Percentiles rank a stretch among this genome's conserved stretches.
phyloP scores from a whole-genome alignment of 2,329 filamentous ascomycete genomes.

The Claviceps fusiformis region DNA sequence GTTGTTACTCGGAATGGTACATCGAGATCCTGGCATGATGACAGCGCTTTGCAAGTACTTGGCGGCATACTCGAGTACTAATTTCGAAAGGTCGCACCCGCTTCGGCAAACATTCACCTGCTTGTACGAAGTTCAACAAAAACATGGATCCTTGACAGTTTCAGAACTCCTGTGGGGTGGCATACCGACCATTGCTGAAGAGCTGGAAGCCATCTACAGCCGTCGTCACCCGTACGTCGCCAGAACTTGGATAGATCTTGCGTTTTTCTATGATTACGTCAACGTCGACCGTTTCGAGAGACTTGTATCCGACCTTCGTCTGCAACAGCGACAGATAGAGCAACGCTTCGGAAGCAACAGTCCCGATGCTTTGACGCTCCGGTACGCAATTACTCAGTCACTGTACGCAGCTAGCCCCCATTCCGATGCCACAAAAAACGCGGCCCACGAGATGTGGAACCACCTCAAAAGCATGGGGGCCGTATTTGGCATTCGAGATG shows the following conservation, averaged over 20 bases:
- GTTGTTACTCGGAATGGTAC: constrained; percentile 29
- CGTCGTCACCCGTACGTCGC: constrained; percentile 29
- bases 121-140: constrained; percentile 31
- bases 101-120: constrained; percentile 29
- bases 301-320: constrained; percentile 23
- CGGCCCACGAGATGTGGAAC: constrained; percentile 24
- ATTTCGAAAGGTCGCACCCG: constrained; percentile 28
- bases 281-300: constrained; percentile 23
- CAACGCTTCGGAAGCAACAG: constrained; percentile 19
- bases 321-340: constrained; percentile 22
- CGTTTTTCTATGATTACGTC: constrained; percentile 25
- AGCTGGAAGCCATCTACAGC: constrained; percentile 30
- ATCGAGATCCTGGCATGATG: constrained; percentile 30
- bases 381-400: constrained; percentile 28
- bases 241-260: constrained; percentile 28
- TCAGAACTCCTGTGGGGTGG: constrained; percentile 30
- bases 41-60: constrained; percentile 32
- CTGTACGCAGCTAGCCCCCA: constrained; percentile 22
- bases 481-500: constrained; percentile 22
- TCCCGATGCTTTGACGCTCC: constrained; percentile 23
- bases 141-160: constrained; percentile 27
- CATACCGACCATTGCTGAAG: constrained; percentile 27
- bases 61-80: constrained; percentile 28
- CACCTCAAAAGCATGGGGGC: constrained; percentile 21
- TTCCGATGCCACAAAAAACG: constrained; percentile 21